Evolutionary conservation across 345 rosid species (phyloP).

Genomic region (Populus ilicifolia): DNA sequence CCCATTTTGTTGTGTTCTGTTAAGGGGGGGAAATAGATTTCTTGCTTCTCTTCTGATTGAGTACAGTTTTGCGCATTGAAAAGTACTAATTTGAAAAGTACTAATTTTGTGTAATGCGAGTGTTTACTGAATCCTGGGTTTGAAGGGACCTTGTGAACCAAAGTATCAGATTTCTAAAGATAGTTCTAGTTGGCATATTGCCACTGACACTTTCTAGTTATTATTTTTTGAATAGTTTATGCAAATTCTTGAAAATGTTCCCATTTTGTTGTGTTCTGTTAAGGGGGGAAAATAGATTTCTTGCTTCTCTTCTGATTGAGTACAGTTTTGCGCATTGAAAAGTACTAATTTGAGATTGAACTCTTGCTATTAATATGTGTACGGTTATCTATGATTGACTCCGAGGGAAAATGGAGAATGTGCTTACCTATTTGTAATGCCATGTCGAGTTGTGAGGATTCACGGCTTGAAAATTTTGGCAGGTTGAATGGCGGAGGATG

Average conservation of each 20-base stretch:
- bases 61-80: neutral
- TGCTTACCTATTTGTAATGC: neutral
- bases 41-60: neutral
- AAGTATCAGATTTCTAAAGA: neutral
- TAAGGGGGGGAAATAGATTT: neutral
- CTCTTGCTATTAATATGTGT: neutral
- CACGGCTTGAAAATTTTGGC: slow-evolving; percentile 3
- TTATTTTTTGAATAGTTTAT: neutral
- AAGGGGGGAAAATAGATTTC: neutral
- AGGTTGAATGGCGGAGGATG: slow-evolving; percentile 11
- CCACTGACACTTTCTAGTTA: neutral
- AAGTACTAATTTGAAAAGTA: neutral
- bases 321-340: neutral
- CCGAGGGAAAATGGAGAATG: neutral
- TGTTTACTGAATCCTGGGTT: neutral
- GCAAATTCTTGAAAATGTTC: neutral
- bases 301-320: neutral
- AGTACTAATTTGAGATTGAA: neutral
- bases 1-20: neutral
- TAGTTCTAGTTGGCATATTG: neutral
- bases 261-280: neutral
- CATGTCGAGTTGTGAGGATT: neutral
- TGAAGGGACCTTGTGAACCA: neutral
- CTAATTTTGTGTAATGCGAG: neutral
- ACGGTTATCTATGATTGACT: neutral